phyloP scores from a whole-genome alignment of 768 basidiomycete species.

The Lanmaoa pseudosensibilis region DNA sequence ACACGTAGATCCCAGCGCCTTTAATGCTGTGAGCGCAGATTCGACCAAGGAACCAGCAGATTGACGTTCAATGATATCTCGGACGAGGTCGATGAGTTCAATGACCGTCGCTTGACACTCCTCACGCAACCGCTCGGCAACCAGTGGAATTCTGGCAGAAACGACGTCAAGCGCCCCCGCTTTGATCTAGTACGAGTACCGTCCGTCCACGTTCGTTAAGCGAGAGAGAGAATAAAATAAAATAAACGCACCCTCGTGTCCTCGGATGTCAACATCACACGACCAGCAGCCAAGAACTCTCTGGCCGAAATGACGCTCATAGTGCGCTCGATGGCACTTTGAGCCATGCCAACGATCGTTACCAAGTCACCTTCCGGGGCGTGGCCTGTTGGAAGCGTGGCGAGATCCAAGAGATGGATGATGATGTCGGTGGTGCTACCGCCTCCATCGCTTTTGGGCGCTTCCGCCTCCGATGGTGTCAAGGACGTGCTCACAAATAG shows the following conservation, averaged over 20 bases:
- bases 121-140: conserved; percentile 56
- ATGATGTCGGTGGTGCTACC: conserved; percentile 44
- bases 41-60: conserved; percentile 40
- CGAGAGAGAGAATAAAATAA: neutral
- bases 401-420: conserved; percentile 48
- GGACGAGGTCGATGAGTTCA: conserved; percentile 52
- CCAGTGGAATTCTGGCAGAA: conserved; percentile 58
- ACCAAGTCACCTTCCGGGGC: conserved; percentile 39
- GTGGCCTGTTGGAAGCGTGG: conserved; percentile 35
- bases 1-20: conserved; percentile 56
- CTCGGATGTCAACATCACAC: conserved; percentile 54
- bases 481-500: conserved; percentile 59
- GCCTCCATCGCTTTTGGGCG: conserved; percentile 4
- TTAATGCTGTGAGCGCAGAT: conserved; percentile 60
- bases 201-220: neutral
- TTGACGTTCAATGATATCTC: conserved; percentile 45
- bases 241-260: conserved; percentile 47
- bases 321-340: conserved; percentile 50
- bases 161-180: conserved; percentile 70
- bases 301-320: conserved; percentile 66
- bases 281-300: conserved; percentile 62
- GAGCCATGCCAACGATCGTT: conserved; percentile 48
- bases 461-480: conserved; percentile 32
- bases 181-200: conserved; percentile 48
- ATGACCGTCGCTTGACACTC: conserved; percentile 49